Base-by-base conservation (phyloP, 805 yeast species). In the Wickerhamiella parazyma region DNA sequence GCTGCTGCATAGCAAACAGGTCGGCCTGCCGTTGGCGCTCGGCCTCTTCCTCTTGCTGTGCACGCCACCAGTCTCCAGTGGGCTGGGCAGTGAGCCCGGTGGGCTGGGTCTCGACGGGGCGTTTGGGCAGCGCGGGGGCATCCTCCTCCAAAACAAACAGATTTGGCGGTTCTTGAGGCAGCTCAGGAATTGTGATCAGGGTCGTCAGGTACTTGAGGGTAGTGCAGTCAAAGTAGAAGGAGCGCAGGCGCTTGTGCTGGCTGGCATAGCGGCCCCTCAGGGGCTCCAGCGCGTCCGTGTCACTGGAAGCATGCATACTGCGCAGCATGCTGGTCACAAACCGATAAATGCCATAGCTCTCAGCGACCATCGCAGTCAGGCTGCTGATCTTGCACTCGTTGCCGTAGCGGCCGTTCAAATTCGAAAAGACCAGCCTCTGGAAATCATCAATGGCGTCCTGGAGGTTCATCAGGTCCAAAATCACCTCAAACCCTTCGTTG, bases 401-500 rank as follows among this genome's bases (percentile, higher is more conserved):
- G 42, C 70, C 63, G 21, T 73, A 70, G 14, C 78, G 71, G 41
- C 73, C 75, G 25, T 73, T 69, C 42, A 86, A 67, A 5, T 80
- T 70, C 0, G 93, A 77, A 57, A 89, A 80, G 9, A 87, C 72
- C 33, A 82, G 64, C 48, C 80, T 75, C 52, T 81, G 86, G 47
- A 83, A 75, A 48, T 79, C 80, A 57, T 83, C 89, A 42, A 86
- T 73, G 17, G 76, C 67, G 56, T 89, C 96, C 61, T 86, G 95
- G 45, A 89, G 66, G 36, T 76, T 75, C 83, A 85, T 78, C 54
- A 89, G 67, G 58, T 85, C 95, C 50, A 84, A 59, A 48, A 89
- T 76, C 0, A 94, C 78, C 57, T 89, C 94, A 59, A 80, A 87
- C 6, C 97, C 97, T 63, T 86, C 95, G 57, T 89, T 86, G 5